Base-by-base conservation (phyloP, 305 asterid genomes). In the Rubia peregrina region DNA sequence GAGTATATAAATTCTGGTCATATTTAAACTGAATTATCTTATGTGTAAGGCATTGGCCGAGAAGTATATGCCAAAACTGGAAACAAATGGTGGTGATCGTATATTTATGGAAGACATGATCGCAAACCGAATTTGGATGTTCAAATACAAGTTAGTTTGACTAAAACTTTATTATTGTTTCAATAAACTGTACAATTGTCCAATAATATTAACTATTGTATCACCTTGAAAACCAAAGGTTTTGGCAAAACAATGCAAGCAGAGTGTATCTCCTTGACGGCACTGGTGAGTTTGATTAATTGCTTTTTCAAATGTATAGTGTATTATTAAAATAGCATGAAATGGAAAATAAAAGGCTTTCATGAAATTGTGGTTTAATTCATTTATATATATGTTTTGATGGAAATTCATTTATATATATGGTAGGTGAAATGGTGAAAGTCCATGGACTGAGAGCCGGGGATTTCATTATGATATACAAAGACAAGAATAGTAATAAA, bases 161-260 rank as follows among this genome's bases (percentile, higher is more conserved):
- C 6, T 13, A 16, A n/a, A n/a, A n/a, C 22, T 55, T 17, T 51
- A 51, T 13, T 51, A 2, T 17, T 13, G 16, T 16, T 49, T 49
- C 19, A 13, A 13, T 49, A 14, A 49, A 49, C 1, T 13, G 21
- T n/a, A 55, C 8, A 55, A 55, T 17, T 0, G 3, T 7, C 3
- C 8, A 16, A 55, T 55, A 9, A 19, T 7, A 6, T 48, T 48
- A 36, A 48, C 55, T 48, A 48, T 12, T 49, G 56, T 49, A 12
- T 46, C 48, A 46, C 14, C 7, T 1, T 44, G 8, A 10, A 60
- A 3, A n/a, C 10, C n/a, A 49, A 44, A 75, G 79, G 48, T 75
- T 43, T 71, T 75, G 79, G 79, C 62, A 61, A n/a, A 75, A 75
- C 46, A 70, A 65, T 56, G 0, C 48, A 19, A 66, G 72, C 0